phyloP scores from a whole-genome alignment of 2,329 filamentous ascomycete genomes.

The Xylaria sp. region DNA sequence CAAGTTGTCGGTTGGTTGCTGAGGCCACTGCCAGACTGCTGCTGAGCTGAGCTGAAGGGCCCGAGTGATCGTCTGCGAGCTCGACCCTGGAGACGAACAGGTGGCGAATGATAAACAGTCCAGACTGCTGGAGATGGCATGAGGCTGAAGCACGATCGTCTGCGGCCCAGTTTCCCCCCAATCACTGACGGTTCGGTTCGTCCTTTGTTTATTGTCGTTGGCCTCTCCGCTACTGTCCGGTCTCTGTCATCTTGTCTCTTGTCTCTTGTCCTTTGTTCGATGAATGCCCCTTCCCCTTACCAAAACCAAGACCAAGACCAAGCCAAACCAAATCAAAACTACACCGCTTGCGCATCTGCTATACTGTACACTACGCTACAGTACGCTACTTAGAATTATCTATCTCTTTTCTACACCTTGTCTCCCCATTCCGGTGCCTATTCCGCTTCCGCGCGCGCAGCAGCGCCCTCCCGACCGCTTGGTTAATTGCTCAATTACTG shows the following conservation, averaged over 20 bases:
- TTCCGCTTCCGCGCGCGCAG: neutral
- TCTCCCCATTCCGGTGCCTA: neutral
- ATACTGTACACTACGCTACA: neutral
- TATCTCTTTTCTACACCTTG: neutral
- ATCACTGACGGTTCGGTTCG: conserved; percentile 22
- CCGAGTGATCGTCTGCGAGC: conserved; percentile 15
- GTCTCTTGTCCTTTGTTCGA: neutral
- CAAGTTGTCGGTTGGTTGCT: conserved; percentile 22
- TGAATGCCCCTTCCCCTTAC: too few species aligned
- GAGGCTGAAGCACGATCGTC: conserved; percentile 39
- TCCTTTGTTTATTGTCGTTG: conserved; percentile 25
- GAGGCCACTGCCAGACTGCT: conserved; percentile 9
- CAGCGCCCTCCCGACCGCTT: conserved; percentile 1
- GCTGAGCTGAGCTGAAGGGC: conserved; percentile 20
- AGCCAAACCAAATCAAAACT: too few species aligned
- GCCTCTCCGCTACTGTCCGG: neutral
- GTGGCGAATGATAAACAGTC: conserved; percentile 26
- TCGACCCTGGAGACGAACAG: conserved; percentile 19
- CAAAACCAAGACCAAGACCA: too few species aligned
- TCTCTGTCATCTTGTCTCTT: neutral
- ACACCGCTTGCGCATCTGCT: neutral
- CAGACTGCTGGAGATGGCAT: conserved; percentile 27
- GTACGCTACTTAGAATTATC: too few species aligned
- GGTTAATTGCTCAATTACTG: conserved; percentile 16
- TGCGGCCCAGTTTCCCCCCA: conserved; percentile 13